Evolutionary conservation across 2,329 filamentous ascomycete species (phyloP), one percentile per base, ranked within the genome.

Genomic region (Exophiala viscosa): DNA sequence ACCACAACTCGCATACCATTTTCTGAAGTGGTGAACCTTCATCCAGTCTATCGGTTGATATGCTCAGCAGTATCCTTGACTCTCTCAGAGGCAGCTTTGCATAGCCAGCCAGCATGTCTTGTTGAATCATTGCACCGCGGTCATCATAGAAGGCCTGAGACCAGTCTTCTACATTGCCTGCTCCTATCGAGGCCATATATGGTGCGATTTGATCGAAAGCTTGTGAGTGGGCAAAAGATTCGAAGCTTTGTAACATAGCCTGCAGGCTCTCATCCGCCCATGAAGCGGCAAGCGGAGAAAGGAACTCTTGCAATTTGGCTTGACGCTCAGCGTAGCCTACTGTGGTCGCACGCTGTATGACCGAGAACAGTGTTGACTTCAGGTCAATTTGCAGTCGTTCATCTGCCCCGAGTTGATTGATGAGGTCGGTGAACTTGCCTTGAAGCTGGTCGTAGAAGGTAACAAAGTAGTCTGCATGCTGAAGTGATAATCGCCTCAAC

Each of bases 41-140:
- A 44, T 90, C 86, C 6, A 97, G 72, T 66, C 90, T 90, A 62
- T 99, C 95, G 0, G 93, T 92, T 0, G 92, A 95, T 44, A 91
- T 92, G 1, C 87, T 88, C n/a, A 99, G 74, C 65, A 97, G 88
- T 0, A 89, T 90, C 67, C 96, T 96, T 1, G 92, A 96, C 5
- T 88, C 81, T 51, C 92, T 84, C 38, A 99, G 73, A 3, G 93
- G 93, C 11, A 97, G 73, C 54, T 80, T 77, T 78, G 87, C 60
- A 34, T 39, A 50, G 32, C 86, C 83, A 58, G 87, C 81, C 54
- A 90, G 86, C 59, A 97, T 82, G 54, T 89, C 83, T 17, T 79
- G 79, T 68, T 97, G 92, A 40, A 96, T 77, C 2, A 82, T 79
- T 59, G 88, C 81, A 1, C 92, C 93, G 64, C 93, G 87, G 6